Evolutionary conservation across 2,329 filamentous ascomycete genomes (phyloP), one percentile per base, ranked within the genome.

Genomic region (Aureobasidium leucospermi): DNA sequence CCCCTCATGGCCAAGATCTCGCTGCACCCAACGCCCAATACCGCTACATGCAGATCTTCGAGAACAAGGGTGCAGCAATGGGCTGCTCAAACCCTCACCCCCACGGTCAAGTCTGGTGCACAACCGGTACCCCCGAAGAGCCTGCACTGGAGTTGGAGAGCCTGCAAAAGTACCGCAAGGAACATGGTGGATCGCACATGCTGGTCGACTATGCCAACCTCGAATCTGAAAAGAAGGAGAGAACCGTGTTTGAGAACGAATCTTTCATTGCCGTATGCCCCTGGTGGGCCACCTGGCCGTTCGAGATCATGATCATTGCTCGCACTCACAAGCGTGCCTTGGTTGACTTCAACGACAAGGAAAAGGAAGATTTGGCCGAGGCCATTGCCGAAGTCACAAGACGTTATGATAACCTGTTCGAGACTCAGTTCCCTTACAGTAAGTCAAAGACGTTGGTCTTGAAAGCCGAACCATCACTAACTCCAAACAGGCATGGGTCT

Each of bases 271-370:
- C 92, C 0, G 83, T 97, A 15, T 96, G 92, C 68, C 94, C 94
- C 0, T 99, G 94, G 91, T 99, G 94, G 94, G 94, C 90, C 0
- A 82, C 90, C 16, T 99, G 94, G 94, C 94, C 94, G 0, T 99
- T 96, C 63, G 94, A 99, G 78, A 88, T 93, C 48, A 88, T 99
- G 79, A 82, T 99, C 61, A 79, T 96, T 32, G 85, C 89, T 62
- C 95, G 90, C 76, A 79, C 85, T 62, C 92, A 96, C 72, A 87
- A 92, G 65, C 85, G 91, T 43, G 88, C 88, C 1, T 80, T 99
- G 47, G 85, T 96, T 15, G 93, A 99, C 71, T 79, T 99, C 39
- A 83, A 81, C 52, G 79, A 81, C 9, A 75, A 80, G 29, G 93
- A 97, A 74, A 85, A 86, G 64, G 71, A 81, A 23, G 79, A 86